phyloP scores from a whole-genome alignment of 2,329 filamentous ascomycete genomes.

The Fusarium lyarnte region DNA sequence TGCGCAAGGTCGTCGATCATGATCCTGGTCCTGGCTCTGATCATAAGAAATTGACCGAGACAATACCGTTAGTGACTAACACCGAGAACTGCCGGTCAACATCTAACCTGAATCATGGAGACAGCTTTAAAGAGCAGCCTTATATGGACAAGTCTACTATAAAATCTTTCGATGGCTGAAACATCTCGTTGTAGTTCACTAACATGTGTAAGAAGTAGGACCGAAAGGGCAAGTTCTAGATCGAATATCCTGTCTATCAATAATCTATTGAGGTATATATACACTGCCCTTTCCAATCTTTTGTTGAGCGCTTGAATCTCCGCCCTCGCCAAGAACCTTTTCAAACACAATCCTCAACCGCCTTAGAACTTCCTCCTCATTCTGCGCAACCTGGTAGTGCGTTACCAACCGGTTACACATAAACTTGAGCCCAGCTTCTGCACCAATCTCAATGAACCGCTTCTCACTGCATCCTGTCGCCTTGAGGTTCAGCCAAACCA shows the following conservation, averaged over 20 bases:
- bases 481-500: constrained; percentile 84
- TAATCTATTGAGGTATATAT: constrained; percentile 36
- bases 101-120: not conserved
- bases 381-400: constrained; percentile 70
- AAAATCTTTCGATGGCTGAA: not conserved
- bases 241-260: not conserved
- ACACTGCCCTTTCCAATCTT: constrained; percentile 42
- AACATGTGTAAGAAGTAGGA: not conserved
- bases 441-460: constrained; percentile 52
- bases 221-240: not conserved
- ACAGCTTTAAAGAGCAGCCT: not conserved
- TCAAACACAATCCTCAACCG: constrained; percentile 66
- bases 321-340: constrained; percentile 42
- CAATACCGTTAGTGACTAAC: not conserved
- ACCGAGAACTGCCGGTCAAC: not conserved
- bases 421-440: constrained; percentile 55
- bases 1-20: constrained; percentile 6
- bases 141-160: not conserved
- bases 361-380: constrained; percentile 66
- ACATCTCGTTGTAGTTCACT: not conserved
- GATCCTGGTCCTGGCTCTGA: constrained; percentile 18
- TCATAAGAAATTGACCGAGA: not conserved
- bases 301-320: constrained; percentile 9
- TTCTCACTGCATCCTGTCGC: constrained; percentile 59
- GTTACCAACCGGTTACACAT: constrained; percentile 56